Conservation (phyloP, 1,139 yeast genomes). For the Scheffersomyces illinoinensis region DNA sequence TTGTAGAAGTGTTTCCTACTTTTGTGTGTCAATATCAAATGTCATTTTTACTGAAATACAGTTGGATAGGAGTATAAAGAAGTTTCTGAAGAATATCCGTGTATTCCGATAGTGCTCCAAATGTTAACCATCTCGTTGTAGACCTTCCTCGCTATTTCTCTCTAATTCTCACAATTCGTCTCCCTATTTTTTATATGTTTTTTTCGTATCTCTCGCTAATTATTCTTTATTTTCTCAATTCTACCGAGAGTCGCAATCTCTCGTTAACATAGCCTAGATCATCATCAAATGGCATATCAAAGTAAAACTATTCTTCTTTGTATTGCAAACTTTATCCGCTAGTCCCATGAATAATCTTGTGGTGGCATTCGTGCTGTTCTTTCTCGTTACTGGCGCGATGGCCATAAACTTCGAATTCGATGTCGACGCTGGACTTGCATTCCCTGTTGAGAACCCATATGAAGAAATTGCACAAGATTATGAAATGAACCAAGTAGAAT, state of each 20-base stretch:
- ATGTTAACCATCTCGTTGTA: too few relatives aligned
- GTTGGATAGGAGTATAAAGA: too few relatives aligned
- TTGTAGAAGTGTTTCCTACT: too few relatives aligned
- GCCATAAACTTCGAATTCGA: slow-evolving; percentile 6
- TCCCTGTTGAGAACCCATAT: neutral
- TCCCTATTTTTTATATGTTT: neutral
- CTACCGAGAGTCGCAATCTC: neutral
- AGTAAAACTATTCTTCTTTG: neutral
- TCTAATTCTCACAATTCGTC: neutral
- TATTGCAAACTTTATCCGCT: neutral
- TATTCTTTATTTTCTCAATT: neutral
- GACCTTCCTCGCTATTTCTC: neutral
- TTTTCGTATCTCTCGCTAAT: neutral
- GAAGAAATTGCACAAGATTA: neutral
- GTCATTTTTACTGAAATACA: too few relatives aligned
- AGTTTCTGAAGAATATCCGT: neutral
- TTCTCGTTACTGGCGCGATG: slow-evolving; percentile 1
- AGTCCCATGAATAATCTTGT: slow-evolving; percentile 1
- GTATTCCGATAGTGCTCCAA: neutral
- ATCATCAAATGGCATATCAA: neutral
- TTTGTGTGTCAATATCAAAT: too few relatives aligned
- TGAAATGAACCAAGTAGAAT: neutral
- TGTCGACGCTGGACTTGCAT: slow-evolving; percentile 6
- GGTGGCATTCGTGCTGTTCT: slow-evolving; percentile 8
- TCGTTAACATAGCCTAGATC: neutral